Conservation (phyloP, 208 protist species). For the Trypanosoma congolense region DNA sequence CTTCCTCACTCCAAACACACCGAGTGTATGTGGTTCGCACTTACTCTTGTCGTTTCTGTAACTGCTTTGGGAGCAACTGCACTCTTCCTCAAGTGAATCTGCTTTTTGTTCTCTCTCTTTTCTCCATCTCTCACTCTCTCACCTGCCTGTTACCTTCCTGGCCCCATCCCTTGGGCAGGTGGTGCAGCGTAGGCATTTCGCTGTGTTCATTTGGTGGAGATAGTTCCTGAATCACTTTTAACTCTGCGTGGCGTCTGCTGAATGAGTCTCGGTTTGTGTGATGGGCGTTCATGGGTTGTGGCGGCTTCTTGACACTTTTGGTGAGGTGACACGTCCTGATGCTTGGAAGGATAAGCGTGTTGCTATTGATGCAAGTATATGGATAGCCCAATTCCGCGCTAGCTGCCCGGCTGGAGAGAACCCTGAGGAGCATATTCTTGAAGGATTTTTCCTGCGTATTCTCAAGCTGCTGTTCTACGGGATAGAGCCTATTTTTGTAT, state of each 20-base stretch:
- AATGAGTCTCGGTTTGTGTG: neutral
- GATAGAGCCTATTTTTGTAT: constrained; percentile 86
- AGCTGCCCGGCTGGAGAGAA: constrained; percentile 35
- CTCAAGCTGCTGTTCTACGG: constrained; percentile 87
- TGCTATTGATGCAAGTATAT: constrained; percentile 87
- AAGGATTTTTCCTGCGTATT: constrained; percentile 77
- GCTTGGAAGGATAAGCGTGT: constrained; percentile 62
- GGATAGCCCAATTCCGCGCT: constrained; percentile 78
- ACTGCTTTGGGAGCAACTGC: too few relatives aligned
- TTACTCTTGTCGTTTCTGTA: too few relatives aligned
- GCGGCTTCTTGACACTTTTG: constrained; percentile 80
- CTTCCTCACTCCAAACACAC: too few relatives aligned
- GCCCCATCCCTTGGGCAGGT: too few relatives aligned
- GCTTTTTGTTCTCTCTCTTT: too few relatives aligned
- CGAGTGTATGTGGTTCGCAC: too few relatives aligned
- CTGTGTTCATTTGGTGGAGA: too few relatives aligned
- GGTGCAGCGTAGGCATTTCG: too few relatives aligned
- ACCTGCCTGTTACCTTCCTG: too few relatives aligned
- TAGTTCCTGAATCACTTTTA: neutral
- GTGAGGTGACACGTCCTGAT: constrained; percentile 60
- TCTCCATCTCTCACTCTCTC: too few relatives aligned
- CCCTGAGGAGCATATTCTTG: constrained; percentile 50
- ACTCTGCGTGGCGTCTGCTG: neutral
- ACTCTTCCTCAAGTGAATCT: too few relatives aligned
- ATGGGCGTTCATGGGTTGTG: constrained; percentile 88